Evolutionary conservation across 257 asterid species (phyloP).

Genomic region (Eucommia ulmoides): DNA sequence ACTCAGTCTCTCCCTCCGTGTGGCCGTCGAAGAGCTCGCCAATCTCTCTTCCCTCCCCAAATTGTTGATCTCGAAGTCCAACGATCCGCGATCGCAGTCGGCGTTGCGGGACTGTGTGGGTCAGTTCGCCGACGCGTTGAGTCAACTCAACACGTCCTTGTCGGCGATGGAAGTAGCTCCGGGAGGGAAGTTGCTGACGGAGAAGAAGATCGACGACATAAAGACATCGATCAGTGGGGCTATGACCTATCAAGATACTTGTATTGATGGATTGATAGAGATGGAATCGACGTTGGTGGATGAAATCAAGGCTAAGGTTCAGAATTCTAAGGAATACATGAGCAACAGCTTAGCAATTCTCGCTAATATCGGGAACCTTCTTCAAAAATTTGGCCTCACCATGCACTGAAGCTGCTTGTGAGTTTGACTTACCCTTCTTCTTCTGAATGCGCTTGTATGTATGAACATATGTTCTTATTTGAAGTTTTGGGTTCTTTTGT

Average conservation of each 20-base stretch:
- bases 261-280: constrained; percentile 66
- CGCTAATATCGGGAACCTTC: constrained; percentile 39
- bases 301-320: constrained; percentile 50
- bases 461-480: too few species aligned
- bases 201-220: constrained; percentile 48
- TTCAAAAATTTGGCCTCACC: constrained; percentile 34
- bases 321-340: constrained; percentile 56
- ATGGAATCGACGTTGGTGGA: constrained; percentile 47
- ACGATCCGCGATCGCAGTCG: constrained; percentile 22
- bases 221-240: constrained; percentile 87
- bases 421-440: too few species aligned
- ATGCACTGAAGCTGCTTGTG: constrained; percentile 30
- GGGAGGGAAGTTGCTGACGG: constrained; percentile 43
- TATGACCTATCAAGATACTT: constrained; percentile 76
- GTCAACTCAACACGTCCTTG: constrained; percentile 46
- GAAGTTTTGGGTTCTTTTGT: too few species aligned
- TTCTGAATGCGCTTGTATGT: too few species aligned
- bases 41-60: constrained; percentile 27
- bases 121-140: constrained; percentile 56
- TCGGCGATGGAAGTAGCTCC: constrained; percentile 30
- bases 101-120: constrained; percentile 56
- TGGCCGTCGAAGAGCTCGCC: constrained; percentile 22
- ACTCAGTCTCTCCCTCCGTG: constrained; percentile 68
- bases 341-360: constrained; percentile 83
- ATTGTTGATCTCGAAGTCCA: constrained; percentile 16